Evolutionary conservation across 1,284 basidiomycete species (phyloP).

Genomic region (Trametes versicolor): DNA sequence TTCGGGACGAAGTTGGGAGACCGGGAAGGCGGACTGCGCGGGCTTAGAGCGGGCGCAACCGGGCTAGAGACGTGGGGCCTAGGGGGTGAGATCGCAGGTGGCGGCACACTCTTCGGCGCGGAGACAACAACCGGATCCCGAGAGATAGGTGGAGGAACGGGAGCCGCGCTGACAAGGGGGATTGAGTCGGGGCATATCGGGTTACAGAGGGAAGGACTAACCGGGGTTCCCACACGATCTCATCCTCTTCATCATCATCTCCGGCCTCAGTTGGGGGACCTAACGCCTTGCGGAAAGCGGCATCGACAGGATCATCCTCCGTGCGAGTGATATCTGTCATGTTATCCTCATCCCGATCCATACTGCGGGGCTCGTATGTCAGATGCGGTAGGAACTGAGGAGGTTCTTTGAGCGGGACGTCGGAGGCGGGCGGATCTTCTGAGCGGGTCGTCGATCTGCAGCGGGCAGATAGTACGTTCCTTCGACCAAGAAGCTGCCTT

Average conservation of each 20-base stretch:
- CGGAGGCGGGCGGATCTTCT: background rate
- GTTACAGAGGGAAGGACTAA: constrained; percentile 39
- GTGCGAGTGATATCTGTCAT: constrained; percentile 75
- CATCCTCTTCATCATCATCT: constrained; percentile 57
- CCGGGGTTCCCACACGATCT: constrained; percentile 74
- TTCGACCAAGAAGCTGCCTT: constrained; percentile 18
- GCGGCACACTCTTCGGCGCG: constrained; percentile 9
- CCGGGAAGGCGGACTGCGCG: constrained; percentile 26
- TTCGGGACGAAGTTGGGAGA: constrained; percentile 26
- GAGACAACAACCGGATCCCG: constrained; percentile 29
- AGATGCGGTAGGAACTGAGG: constrained; percentile 23
- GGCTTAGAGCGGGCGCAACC: constrained; percentile 18
- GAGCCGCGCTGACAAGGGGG: constrained; percentile 1
- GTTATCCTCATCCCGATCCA: constrained; percentile 68
- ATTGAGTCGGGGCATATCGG: background rate
- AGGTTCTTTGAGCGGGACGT: background rate
- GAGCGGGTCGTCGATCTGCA: background rate
- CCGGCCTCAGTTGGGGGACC: constrained; percentile 53
- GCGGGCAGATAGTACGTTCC: background rate
- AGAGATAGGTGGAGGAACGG: constrained; percentile 22
- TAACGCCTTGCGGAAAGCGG: constrained; percentile 76
- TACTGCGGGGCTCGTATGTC: constrained; percentile 13
- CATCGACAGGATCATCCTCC: constrained; percentile 84
- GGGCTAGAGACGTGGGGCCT: constrained; percentile 24
- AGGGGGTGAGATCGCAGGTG: constrained; percentile 23